phyloP scores from a whole-genome alignment of 1,139 yeast species.

The Magnusiomyces magnusii region DNA sequence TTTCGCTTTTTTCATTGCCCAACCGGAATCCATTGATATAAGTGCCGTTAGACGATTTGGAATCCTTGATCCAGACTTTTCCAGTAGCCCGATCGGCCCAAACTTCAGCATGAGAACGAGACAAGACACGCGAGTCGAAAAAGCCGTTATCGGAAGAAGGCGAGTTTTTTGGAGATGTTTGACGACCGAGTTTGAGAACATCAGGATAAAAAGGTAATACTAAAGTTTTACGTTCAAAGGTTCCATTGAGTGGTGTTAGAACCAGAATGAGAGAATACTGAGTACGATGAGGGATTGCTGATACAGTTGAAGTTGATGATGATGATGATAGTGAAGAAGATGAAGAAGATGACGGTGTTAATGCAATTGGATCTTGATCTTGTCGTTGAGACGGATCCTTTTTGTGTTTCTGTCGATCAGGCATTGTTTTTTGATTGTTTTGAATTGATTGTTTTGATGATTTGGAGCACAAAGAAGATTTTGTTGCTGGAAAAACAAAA shows the following conservation, averaged over 20 bases:
- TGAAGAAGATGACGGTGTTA: too few species aligned
- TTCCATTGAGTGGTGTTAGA: slow-evolving; percentile 66
- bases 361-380: too few species aligned
- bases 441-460: too few species aligned
- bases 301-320: too few species aligned
- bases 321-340: too few species aligned
- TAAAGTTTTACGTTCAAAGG: slow-evolving; percentile 72
- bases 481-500: too few species aligned
- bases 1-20: slow-evolving; percentile 46
- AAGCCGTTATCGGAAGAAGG: slow-evolving; percentile 83
- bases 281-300: slow-evolving; percentile 21
- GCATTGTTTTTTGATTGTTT: too few species aligned
- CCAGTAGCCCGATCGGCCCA: slow-evolving; percentile 66
- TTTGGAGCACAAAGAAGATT: too few species aligned
- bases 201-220: slow-evolving; percentile 79
- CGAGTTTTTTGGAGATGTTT: slow-evolving; percentile 60
- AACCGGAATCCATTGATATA: slow-evolving; percentile 73
- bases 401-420: too few species aligned
- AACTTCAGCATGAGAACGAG: slow-evolving; percentile 89
- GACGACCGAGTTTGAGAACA: slow-evolving; percentile 81
- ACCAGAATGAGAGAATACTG: slow-evolving; percentile 48
- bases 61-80: slow-evolving; percentile 68
- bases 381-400: too few species aligned
- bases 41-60: slow-evolving; percentile 91
- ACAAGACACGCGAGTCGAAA: slow-evolving; percentile 87